Conservation (phyloP, 495 filamentous ascomycete genomes). For the Podospora sp. region DNA sequence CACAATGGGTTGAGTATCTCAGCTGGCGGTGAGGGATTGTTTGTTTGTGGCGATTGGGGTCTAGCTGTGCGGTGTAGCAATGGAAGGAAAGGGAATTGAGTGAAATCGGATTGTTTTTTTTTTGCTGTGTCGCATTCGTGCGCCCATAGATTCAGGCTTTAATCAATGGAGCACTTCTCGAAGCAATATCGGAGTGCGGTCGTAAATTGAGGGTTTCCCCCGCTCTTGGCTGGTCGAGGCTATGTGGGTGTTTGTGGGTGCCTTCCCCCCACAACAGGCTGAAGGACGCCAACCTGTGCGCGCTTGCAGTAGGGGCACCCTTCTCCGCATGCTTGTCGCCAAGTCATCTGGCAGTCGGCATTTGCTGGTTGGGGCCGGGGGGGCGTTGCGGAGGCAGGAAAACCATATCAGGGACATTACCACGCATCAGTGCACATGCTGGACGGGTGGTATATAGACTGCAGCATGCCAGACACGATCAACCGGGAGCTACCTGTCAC, state of each 20-base stretch:
- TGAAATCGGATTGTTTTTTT: not conserved
- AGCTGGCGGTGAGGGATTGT: no score
- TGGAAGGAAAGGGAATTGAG: not conserved
- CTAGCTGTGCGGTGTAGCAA: no score
- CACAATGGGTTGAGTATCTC: not conserved
- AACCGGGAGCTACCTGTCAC: not conserved
- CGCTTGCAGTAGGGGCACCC: not conserved
- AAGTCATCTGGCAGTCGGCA: constrained; percentile 1
- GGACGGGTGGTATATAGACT: not conserved
- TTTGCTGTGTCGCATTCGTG: not conserved
- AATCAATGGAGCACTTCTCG: not conserved
- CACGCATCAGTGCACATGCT: no score
- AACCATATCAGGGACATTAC: constrained; percentile 8
- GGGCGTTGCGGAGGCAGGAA: not conserved
- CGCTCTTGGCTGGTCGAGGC: constrained; percentile 2
- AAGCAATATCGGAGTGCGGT: not conserved
- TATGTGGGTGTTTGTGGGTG: no score
- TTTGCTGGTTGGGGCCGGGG: not conserved
- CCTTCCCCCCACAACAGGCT: constrained; percentile 8
- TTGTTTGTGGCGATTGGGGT: not conserved
- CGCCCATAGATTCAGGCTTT: not conserved
- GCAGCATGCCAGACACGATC: not conserved
- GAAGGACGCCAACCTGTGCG: not conserved
- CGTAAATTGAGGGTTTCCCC: not conserved
- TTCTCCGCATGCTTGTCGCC: constrained; percentile 3